A percentile compares a stretch with the other conserved stretches of the same genome.
These are phyloP conservation scores for Rhynchospora breviuscula DNA, from an alignment of 176 grass and related monocot species.

Conservation along the genomic window DNA sequence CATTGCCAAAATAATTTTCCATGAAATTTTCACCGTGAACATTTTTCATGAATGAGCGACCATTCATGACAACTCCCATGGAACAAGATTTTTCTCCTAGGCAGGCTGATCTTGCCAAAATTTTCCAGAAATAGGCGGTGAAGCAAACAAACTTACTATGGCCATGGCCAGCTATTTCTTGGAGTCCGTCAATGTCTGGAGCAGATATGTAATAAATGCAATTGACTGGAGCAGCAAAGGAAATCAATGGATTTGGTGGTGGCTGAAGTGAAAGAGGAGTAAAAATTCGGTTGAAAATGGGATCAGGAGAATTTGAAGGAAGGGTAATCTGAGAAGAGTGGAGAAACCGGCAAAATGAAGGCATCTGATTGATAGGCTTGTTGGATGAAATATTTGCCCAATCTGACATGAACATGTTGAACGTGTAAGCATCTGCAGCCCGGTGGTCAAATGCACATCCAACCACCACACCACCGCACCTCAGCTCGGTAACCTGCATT, in stretches of 20 bases:
- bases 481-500: conserved; percentile 33
- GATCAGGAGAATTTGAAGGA: conserved; percentile 16
- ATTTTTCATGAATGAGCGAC: conserved; percentile 36
- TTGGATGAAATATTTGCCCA: conserved; percentile 29
- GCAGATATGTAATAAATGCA: conserved; percentile 46
- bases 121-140: conserved; percentile 56
- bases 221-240: conserved; percentile 16
- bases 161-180: conserved; percentile 19
- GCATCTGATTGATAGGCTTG: neutral
- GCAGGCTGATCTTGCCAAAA: conserved; percentile 34
- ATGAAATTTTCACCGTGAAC: conserved; percentile 21
- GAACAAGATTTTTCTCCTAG: conserved; percentile 23
- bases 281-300: conserved; percentile 31
- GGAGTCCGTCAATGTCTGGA: conserved; percentile 33
- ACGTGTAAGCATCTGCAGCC: conserved; percentile 39
- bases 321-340: conserved; percentile 27
- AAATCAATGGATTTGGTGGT: neutral
- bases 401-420: conserved; percentile 39
- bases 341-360: conserved; percentile 44
- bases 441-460: conserved; percentile 45
- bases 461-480: conserved; percentile 31
- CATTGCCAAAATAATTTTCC: conserved; percentile 55
- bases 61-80: conserved; percentile 57
- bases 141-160: conserved; percentile 56
- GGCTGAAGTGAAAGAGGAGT: conserved; percentile 25